These are phyloP conservation scores for Tilletia setariae DNA, from an alignment of 1,284 basidiomycete genomes.

Conservation along the genomic window DNA sequence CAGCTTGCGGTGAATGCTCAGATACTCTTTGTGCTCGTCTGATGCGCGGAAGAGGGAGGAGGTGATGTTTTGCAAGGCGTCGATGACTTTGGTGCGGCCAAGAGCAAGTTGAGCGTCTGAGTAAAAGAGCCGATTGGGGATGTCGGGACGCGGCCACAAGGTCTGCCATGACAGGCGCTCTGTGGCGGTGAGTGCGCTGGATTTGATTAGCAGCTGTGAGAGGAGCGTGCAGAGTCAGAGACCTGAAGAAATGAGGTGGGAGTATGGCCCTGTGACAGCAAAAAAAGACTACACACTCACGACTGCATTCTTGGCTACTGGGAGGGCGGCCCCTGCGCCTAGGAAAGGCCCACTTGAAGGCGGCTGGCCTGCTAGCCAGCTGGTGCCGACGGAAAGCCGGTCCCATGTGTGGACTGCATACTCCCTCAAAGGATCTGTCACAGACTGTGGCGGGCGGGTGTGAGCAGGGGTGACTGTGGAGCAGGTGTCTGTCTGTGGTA, in stretches of 20 bases:
- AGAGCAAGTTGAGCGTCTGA: not conserved
- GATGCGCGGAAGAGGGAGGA: not conserved
- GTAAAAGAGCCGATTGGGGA: not conserved
- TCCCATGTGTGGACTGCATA: constrained; percentile 2
- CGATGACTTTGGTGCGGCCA: not conserved
- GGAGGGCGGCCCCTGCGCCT: not conserved
- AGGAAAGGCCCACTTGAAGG: not conserved
- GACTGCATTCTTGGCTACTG: not conserved
- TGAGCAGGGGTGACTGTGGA: not conserved
- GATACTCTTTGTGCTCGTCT: not conserved
- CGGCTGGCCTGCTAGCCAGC: not conserved
- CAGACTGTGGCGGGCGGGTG: not conserved
- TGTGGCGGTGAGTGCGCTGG: not conserved
- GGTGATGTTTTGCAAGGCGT: not conserved
- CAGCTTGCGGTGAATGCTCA: not conserved
- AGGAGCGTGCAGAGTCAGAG: not conserved
- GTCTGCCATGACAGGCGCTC: not conserved
- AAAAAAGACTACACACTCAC: not conserved
- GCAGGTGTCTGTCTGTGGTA: not conserved
- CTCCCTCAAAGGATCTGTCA: not conserved
- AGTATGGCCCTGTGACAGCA: not conserved
- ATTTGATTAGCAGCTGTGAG: not conserved
- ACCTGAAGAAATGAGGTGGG: not conserved
- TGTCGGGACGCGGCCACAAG: not conserved
- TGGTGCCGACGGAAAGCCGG: not conserved